Conservation (phyloP, 352 stramenopile genomes). For the Phytophthora hybrid region DNA sequence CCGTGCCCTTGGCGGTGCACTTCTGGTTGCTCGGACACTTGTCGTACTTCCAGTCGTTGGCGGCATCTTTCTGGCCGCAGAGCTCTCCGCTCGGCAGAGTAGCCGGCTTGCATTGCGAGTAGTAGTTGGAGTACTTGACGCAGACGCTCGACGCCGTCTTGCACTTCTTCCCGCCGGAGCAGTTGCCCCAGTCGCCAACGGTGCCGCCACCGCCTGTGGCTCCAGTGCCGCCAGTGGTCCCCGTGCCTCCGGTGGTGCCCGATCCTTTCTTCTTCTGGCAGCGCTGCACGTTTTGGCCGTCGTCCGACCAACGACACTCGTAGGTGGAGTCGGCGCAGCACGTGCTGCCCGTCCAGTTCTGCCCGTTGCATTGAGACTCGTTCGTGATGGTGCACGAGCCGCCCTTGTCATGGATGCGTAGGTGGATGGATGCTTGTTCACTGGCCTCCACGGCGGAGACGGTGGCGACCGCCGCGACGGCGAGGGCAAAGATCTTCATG, state of each 20-base stretch:
- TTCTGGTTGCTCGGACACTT: slow-evolving; percentile 40
- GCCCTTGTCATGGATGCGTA: not conserved
- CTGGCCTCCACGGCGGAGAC: not conserved
- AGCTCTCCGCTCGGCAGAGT: slow-evolving; percentile 28
- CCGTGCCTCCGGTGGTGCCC: no score
- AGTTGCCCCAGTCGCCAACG: slow-evolving; percentile 35
- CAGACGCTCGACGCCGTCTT: slow-evolving; percentile 13
- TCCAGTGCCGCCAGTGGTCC: no score
- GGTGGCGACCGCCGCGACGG: not conserved
- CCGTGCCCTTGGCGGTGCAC: slow-evolving; percentile 24
- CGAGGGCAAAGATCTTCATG: not conserved
- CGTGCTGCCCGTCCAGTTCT: no score
- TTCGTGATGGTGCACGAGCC: no score
- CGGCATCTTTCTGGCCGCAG: slow-evolving; percentile 46
- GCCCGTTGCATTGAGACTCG: no score
- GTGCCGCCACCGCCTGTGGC: not conserved
- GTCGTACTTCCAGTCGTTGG: slow-evolving; percentile 44
- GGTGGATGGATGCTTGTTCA: not conserved
- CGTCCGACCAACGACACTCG: no score
- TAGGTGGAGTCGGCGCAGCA: no score
- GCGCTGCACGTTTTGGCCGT: not conserved
- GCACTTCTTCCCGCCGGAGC: slow-evolving; percentile 26
- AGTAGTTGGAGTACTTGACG: slow-evolving; percentile 41
- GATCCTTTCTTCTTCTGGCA: slow-evolving; percentile 14
- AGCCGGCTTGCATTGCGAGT: slow-evolving; percentile 42